Percentiles rank a stretch among this genome's conserved stretches.
phyloP scores from a whole-genome alignment of 306 rosid species.

The Dalbergia cochinchinensis region DNA sequence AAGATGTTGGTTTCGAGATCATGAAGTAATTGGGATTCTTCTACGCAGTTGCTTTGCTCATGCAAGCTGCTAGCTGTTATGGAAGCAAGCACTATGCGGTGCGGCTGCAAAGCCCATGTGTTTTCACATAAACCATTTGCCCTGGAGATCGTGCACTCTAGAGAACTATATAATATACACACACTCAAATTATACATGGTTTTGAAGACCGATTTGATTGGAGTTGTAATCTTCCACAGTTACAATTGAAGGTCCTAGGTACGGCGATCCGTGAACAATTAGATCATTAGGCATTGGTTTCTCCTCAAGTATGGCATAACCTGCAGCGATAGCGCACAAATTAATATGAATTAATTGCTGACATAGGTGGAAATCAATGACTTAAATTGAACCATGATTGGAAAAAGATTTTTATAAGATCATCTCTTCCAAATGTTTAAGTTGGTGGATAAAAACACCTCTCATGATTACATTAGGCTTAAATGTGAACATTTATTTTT shows the following conservation, averaged over 20 bases:
- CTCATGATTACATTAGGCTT: too few species aligned
- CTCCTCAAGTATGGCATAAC: constrained; percentile 69
- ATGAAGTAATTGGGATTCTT: too few species aligned
- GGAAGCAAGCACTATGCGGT: neutral
- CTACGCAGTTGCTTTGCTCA: too few species aligned
- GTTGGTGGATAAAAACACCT: too few species aligned
- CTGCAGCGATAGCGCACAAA: constrained; percentile 37
- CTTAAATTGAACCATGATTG: neutral
- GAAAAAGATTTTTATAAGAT: neutral
- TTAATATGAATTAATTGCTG: neutral
- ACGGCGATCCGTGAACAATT: constrained; percentile 64
- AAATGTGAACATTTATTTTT: too few species aligned
- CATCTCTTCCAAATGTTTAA: too few species aligned
- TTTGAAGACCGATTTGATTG: constrained; percentile 7
- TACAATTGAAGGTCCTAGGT: constrained; percentile 59
- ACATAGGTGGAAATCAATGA: neutral
- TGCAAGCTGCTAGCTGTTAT: neutral
- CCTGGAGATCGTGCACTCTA: neutral
- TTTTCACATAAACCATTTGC: constrained; percentile 1
- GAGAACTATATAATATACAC: neutral
- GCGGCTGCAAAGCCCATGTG: constrained; percentile 1
- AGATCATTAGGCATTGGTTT: constrained; percentile 59
- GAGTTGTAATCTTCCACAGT: neutral
- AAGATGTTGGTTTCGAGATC: too few species aligned
- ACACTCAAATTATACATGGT: neutral